These are phyloP conservation scores for Penicillium sp. DNA, from an alignment of 2,329 filamentous ascomycete species.

Conservation along the genomic window DNA sequence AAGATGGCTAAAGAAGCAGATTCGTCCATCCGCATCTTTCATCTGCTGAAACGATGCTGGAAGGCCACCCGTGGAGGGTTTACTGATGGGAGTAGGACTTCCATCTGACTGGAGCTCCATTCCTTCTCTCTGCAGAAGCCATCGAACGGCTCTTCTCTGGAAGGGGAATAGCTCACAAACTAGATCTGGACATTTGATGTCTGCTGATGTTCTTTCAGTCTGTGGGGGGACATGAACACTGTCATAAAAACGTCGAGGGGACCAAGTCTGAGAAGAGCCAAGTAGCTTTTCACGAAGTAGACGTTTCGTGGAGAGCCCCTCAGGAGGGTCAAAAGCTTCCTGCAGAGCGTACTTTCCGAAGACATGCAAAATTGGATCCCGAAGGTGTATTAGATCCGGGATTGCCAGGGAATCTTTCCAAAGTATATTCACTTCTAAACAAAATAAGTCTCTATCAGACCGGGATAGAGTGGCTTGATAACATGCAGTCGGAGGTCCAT, in stretches of 20 bases:
- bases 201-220: conserved; percentile 30
- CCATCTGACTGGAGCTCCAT: conserved; percentile 35
- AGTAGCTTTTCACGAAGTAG: conserved; percentile 13
- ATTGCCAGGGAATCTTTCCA: conserved; percentile 38
- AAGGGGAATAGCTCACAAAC: conserved; percentile 49
- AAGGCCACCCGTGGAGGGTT: conserved; percentile 15
- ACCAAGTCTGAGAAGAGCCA: conserved; percentile 24
- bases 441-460: conserved; percentile 21
- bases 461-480: conserved; percentile 32
- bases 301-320: neutral
- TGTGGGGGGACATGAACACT: conserved; percentile 47
- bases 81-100: conserved; percentile 20
- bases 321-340: conserved; percentile 13
- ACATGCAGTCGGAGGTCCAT: conserved; percentile 25
- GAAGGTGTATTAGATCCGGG: conserved; percentile 19
- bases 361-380: conserved; percentile 14
- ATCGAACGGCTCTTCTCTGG: conserved; percentile 48
- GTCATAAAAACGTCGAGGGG: conserved; percentile 47
- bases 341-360: conserved; percentile 33
- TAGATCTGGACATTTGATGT: conserved; percentile 36
- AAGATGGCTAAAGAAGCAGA: conserved; percentile 44
- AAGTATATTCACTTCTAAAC: conserved; percentile 32
- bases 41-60: conserved; percentile 41
- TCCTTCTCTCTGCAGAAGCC: conserved; percentile 48
- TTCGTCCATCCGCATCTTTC: conserved; percentile 38